Evolutionary conservation across 352 stramenopile species (phyloP).

Genomic region (Globisporangium lucens): DNA sequence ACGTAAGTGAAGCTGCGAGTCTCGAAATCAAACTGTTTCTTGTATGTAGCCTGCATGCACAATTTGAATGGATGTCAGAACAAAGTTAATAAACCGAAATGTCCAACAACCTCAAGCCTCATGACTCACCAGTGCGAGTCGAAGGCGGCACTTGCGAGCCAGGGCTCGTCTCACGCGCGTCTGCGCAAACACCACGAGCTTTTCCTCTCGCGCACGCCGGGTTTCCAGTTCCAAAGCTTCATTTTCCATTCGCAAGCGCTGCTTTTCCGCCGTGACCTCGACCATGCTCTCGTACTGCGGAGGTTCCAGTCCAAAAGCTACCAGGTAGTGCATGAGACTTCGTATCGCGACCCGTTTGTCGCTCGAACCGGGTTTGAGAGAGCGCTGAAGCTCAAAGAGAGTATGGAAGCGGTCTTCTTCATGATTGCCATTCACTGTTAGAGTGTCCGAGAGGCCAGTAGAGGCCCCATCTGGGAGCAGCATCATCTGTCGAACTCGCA

Average conservation of each 20-base stretch:
- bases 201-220: conserved; percentile 15
- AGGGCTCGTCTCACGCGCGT: conserved; percentile 28
- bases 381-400: neutral
- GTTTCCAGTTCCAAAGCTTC: neutral
- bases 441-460: neutral
- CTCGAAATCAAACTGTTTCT: conserved; percentile 36
- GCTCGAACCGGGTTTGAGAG: conserved; percentile 2
- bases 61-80: neutral
- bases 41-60: conserved; percentile 41
- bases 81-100: too few relatives aligned
- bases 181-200: conserved; percentile 34
- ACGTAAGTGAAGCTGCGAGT: conserved; percentile 36
- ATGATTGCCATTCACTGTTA: neutral
- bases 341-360: conserved; percentile 26
- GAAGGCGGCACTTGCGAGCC: conserved; percentile 27
- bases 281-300: conserved; percentile 42
- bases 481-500: conserved; percentile 25
- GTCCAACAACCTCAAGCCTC: neutral
- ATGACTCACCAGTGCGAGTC: conserved; percentile 33
- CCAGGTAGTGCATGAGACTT: conserved; percentile 36
- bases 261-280: conserved; percentile 28
- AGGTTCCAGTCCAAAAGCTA: conserved; percentile 20
- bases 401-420: neutral
- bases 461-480: conserved; percentile 2
- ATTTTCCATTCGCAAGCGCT: neutral